Base-by-base conservation (phyloP, 106 monocot genomes). In the Cymbidium sinense region DNA sequence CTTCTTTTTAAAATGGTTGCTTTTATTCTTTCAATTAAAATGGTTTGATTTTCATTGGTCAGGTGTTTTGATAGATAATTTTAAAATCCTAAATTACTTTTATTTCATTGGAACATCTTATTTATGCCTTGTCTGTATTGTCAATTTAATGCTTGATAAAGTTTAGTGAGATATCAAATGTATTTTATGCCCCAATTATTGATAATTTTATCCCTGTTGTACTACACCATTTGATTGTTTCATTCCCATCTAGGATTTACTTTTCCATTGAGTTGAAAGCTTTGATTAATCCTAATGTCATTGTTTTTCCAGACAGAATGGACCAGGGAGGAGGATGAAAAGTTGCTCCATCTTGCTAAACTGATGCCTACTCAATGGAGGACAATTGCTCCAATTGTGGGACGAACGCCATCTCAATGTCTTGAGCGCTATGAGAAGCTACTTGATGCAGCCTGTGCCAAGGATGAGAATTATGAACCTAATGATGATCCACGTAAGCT, bases 331-430 rank as follows among this genome's bases (percentile, higher is more conserved):
- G 98, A 98, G 81, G 98, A 98, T 81, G 98, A 98, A 82, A 98
- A 98, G 34, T 47, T 98, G 73, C 92, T 98, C 5, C 98, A 98
- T 85, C 94, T 98, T 75, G 98, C 98, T 50, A 94, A 92, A 81
- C 98, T 98, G 64, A 98, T 98, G 98, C 98, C 98, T 35, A 98
- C 98, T 21, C 98, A 98, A n/a, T 98, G 98, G 98, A 89, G 98
- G 75, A 98, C 98, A 71, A 98, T 98, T 81, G 98, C 98, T 52
- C 98, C 98, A 31, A 98, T 98, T 80, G 98, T 98, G 34, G 98
- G 98, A 15, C 74, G 98, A 33, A 98, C 98, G 4, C 98, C 98
- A 75, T 90, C 94, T 70, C 98, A 98, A 64, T 98, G 98, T 51
- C 94, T 98, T 70, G 98, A 98, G 78, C 91, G 98, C 31, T 98